Conservation (phyloP, 1,284 basidiomycete genomes). For the Pseudozyma sp. region DNA sequence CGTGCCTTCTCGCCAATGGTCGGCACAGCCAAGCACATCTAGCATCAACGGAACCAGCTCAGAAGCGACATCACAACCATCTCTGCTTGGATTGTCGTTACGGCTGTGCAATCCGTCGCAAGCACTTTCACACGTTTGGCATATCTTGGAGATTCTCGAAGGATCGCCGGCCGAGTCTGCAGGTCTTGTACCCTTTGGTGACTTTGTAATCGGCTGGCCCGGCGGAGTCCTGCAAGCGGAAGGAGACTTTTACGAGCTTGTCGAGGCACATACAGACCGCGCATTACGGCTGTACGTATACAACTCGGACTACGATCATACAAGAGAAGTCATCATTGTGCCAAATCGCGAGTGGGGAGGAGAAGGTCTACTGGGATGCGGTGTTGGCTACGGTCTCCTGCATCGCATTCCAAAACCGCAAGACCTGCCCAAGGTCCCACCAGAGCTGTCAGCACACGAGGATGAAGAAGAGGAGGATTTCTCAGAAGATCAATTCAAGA, state of each 20-base stretch:
- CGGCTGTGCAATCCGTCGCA: conserved; percentile 76
- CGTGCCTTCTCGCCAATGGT: conserved; percentile 85
- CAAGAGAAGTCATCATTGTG: conserved; percentile 67
- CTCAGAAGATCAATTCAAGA: conserved; percentile 34
- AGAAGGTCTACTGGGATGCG: conserved; percentile 65
- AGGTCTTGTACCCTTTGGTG: conserved; percentile 86
- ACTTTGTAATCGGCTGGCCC: conserved; percentile 93
- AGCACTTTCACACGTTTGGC: conserved; percentile 77
- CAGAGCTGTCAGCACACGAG: conserved; percentile 25
- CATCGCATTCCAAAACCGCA: conserved; percentile 62
- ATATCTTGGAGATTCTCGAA: conserved; percentile 94
- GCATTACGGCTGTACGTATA: conserved; percentile 94
- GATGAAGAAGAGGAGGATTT: conserved; percentile 16
- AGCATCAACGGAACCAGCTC: conserved; percentile 40
- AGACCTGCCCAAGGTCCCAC: conserved; percentile 45
- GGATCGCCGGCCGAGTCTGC: conserved; percentile 87
- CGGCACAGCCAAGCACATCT: conserved; percentile 55
- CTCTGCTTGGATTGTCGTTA: conserved; percentile 89
- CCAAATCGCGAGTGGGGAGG: conserved; percentile 65
- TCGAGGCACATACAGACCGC: conserved; percentile 93
- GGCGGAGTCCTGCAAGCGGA: conserved; percentile 87
- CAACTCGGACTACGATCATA: conserved; percentile 89
- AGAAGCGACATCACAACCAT: conserved; percentile 71
- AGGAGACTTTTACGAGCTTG: conserved; percentile 94
- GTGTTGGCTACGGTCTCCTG: conserved; percentile 64